These are phyloP conservation scores for Cystoisospora suis DNA, from an alignment of 169 alveolate genomes.

Conservation along the genomic window DNA sequence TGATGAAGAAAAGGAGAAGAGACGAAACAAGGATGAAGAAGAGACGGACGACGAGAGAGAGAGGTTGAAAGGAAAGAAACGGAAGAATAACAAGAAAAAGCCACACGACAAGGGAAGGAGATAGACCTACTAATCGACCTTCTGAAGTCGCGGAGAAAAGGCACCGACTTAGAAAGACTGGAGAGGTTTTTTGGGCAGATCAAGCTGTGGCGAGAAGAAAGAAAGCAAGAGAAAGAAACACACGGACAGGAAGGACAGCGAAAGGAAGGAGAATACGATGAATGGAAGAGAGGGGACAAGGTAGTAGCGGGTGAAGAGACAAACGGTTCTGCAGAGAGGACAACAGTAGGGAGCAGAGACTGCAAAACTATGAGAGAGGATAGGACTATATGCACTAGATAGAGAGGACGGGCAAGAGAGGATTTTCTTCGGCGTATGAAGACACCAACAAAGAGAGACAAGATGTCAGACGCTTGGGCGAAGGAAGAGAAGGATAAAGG, in stretches of 20 bases:
- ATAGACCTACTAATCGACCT: too few species aligned
- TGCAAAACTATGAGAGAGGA: background rate
- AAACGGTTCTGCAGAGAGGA: background rate
- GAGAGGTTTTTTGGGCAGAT: too few species aligned
- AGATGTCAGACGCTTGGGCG: background rate
- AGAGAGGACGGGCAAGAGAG: too few species aligned
- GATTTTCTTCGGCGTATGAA: background rate
- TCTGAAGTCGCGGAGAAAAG: too few species aligned
- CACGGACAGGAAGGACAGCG: background rate
- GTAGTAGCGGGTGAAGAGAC: too few species aligned
- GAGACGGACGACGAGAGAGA: background rate
- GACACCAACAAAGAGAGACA: background rate
- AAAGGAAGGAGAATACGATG: background rate
- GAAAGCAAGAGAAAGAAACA: background rate
- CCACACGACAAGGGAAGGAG: too few species aligned
- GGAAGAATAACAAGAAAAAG: background rate
- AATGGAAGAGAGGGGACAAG: background rate
- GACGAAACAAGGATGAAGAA: background rate
- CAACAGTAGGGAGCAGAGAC: background rate
- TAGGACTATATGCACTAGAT: background rate
- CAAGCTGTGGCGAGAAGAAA: background rate
- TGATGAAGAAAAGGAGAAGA: too few species aligned
- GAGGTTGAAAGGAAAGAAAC: background rate
- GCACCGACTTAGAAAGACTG: too few species aligned
- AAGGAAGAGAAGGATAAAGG: background rate